Conservation (phyloP, 805 yeast genomes). For the Ogataea dorogensis region DNA sequence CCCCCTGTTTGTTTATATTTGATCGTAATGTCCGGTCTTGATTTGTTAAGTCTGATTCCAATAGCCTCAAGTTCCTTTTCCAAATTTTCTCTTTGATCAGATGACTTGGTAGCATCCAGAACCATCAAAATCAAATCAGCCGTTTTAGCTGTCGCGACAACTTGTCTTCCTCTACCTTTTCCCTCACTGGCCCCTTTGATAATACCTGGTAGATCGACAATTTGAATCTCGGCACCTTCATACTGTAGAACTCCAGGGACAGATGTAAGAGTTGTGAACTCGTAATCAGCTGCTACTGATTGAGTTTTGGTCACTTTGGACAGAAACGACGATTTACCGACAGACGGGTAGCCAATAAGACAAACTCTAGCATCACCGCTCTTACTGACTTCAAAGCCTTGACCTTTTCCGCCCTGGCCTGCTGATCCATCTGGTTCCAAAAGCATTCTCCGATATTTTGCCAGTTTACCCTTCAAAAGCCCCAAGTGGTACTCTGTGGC, state of each 20-base stretch:
- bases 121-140: slow-evolving; percentile 92
- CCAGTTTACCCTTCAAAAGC: slow-evolving; percentile 88
- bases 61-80: slow-evolving; percentile 90
- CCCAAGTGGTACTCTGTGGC: slow-evolving; percentile 98
- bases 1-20: slow-evolving; percentile 89
- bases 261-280: slow-evolving; percentile 93
- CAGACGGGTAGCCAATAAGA: slow-evolving; percentile 95
- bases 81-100: slow-evolving; percentile 80
- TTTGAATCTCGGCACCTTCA: slow-evolving; percentile 95
- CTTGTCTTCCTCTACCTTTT: slow-evolving; percentile 96
- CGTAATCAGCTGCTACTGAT: slow-evolving; percentile 92
- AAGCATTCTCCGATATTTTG: slow-evolving; percentile 86
- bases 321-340: slow-evolving; percentile 90
- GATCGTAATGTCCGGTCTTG: slow-evolving; percentile 75
- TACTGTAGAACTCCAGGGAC: slow-evolving; percentile 95
- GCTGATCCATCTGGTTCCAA: slow-evolving; percentile 85
- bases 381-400: slow-evolving; percentile 91
- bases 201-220: slow-evolving; percentile 97
- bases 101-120: slow-evolving; percentile 91
- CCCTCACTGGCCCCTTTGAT: slow-evolving; percentile 96
- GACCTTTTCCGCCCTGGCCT: slow-evolving; percentile 56
- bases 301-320: slow-evolving; percentile 90
- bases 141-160: slow-evolving; percentile 92
- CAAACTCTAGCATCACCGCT: slow-evolving; percentile 97
- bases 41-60: slow-evolving; percentile 85